These are phyloP conservation scores for Melocanna baccifera DNA, from an alignment of 176 grass and related monocot species.

Conservation along the genomic window DNA sequence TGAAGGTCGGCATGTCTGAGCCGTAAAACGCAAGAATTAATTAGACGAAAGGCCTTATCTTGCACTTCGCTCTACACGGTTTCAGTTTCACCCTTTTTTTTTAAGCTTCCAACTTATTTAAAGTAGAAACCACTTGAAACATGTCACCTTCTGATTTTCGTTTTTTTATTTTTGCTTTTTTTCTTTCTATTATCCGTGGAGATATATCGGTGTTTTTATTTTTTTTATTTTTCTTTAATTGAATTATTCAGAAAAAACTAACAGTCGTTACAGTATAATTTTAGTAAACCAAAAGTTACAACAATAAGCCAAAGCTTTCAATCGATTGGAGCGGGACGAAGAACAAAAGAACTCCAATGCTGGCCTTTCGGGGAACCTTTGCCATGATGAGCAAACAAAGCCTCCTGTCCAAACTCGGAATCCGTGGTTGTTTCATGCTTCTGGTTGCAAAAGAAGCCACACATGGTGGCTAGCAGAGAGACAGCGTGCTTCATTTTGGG, in stretches of 20 bases:
- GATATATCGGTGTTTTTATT: too few relatives aligned
- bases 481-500: slow-evolving; percentile 9
- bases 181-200: too few relatives aligned
- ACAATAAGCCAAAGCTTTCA: too few relatives aligned
- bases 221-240: too few relatives aligned
- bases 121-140: rapidly evolving
- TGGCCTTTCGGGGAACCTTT: slow-evolving; percentile 29
- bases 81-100: too few relatives aligned
- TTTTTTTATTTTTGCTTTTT: too few relatives aligned
- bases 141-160: rapidly evolving
- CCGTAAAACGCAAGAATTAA: background rate
- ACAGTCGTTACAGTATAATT: too few relatives aligned
- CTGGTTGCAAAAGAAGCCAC: background rate
- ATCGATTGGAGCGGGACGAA: background rate
- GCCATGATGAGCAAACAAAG: slow-evolving; percentile 21
- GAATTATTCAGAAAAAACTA: too few relatives aligned
- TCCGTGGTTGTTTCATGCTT: background rate
- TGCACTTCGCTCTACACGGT: background rate
- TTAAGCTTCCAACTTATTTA: too few relatives aligned
- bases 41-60: background rate
- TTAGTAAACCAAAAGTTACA: too few relatives aligned
- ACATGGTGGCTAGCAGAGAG: background rate
- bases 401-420: background rate
- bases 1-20: background rate
- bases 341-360: background rate